Evolutionary conservation across 805 yeast species (phyloP).

Genomic region (Saccharomycopsis babjevae): DNA sequence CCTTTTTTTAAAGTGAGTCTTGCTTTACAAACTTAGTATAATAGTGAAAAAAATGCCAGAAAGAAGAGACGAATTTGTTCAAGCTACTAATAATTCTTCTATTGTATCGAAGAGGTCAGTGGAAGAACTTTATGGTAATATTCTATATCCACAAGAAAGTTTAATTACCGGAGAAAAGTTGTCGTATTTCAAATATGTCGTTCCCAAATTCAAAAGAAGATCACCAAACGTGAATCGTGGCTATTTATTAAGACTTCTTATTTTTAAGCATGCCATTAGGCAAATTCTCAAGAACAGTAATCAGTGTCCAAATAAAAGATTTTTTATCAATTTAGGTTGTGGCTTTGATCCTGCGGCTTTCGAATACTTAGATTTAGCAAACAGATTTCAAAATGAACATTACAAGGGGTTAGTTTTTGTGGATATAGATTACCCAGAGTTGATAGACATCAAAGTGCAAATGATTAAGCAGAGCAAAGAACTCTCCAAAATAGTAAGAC

Average conservation of each 20-base stretch:
- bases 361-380: constrained; percentile 32
- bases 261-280: constrained; percentile 44
- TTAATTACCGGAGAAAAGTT: not conserved
- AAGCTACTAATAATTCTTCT: constrained; percentile 76
- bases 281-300: constrained; percentile 31
- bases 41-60: not conserved
- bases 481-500: constrained; percentile 37
- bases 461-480: constrained; percentile 38
- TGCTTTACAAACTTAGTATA: not conserved
- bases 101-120: constrained; percentile 78
- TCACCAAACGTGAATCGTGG: constrained; percentile 79
- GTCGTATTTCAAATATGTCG: constrained; percentile 56
- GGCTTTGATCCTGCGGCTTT: constrained; percentile 63
- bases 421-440: constrained; percentile 69
- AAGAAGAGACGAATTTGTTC: constrained; percentile 37
- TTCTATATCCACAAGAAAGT: constrained; percentile 16
- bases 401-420: constrained; percentile 33
- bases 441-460: constrained; percentile 43
- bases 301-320: constrained; percentile 24
- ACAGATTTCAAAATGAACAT: constrained; percentile 21
- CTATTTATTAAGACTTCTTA: constrained; percentile 71
- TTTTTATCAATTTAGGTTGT: constrained; percentile 64
- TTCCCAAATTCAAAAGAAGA: constrained; percentile 52
- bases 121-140: constrained; percentile 43
- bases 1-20: not conserved